Evolutionary conservation across 345 rosid species (phyloP).

Genomic region (Aethionema arabicum): DNA sequence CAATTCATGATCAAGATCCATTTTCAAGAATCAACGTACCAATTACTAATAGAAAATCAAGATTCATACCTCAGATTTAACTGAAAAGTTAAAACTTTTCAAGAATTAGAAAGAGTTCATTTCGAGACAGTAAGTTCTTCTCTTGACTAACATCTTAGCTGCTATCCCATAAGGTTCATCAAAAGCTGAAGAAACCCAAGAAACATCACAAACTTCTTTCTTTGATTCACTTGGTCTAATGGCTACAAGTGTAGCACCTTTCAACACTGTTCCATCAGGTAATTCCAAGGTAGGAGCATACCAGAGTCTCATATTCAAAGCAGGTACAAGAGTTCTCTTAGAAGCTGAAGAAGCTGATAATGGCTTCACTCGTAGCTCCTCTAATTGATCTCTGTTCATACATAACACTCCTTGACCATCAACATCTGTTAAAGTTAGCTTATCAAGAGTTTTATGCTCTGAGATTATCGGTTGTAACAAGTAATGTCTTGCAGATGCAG

Average conservation of each 20-base stretch:
- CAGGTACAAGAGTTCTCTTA: conserved; percentile 92
- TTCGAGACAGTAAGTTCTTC: conserved; percentile 94
- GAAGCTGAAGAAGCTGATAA: conserved; percentile 91
- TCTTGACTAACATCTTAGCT: conserved; percentile 83
- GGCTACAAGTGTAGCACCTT: conserved; percentile 93
- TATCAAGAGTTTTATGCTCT: conserved; percentile 82
- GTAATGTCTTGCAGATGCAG: conserved; percentile 93
- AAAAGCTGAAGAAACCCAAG: conserved; percentile 79
- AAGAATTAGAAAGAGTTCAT: conserved; percentile 80
- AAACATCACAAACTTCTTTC: conserved; percentile 70
- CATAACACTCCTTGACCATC: conserved; percentile 91
- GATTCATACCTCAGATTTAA: conserved; percentile 26
- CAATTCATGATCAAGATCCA: neutral
- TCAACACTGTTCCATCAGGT: conserved; percentile 73
- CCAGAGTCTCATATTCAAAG: conserved; percentile 95
- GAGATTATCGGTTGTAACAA: conserved; percentile 88
- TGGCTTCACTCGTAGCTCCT: conserved; percentile 90
- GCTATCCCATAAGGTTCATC: conserved; percentile 85
- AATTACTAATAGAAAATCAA: neutral
- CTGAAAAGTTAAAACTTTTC: conserved; percentile 16
- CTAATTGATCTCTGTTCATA: conserved; percentile 87
- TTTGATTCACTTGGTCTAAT: conserved; percentile 78
- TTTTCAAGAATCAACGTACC: too few relatives aligned
- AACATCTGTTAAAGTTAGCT: conserved; percentile 69
- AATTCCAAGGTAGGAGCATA: conserved; percentile 84